Conservation (phyloP, 371 early-diverging fungal genomes). For the Mucor saturninus region DNA sequence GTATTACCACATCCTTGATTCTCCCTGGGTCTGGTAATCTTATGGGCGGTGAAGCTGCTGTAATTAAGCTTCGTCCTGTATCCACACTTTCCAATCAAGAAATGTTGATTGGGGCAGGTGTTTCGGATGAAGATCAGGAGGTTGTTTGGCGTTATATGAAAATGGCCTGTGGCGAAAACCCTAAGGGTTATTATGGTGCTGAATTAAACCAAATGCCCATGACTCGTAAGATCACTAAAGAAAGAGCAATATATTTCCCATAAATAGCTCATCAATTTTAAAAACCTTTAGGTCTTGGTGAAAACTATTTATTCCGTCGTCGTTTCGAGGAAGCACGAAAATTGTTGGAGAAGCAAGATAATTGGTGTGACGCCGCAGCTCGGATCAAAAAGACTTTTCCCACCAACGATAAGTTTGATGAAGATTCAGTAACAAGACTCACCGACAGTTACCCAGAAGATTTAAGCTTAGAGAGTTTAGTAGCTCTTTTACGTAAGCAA, state of each 20-base stretch:
- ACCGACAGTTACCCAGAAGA: slow-evolving; percentile 57
- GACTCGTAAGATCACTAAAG: slow-evolving; percentile 37
- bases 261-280: neutral
- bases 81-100: slow-evolving; percentile 66
- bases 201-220: slow-evolving; percentile 36
- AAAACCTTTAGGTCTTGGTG: slow-evolving; percentile 67
- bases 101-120: slow-evolving; percentile 67
- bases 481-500: slow-evolving; percentile 61
- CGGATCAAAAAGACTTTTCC: slow-evolving; percentile 34
- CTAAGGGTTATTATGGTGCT: slow-evolving; percentile 60
- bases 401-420: slow-evolving; percentile 14
- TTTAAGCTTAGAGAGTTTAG: slow-evolving; percentile 53
- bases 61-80: slow-evolving; percentile 67
- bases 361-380: slow-evolving; percentile 77
- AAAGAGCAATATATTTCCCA: neutral
- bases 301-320: slow-evolving; percentile 71
- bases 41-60: slow-evolving; percentile 84
- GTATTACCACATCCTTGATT: slow-evolving; percentile 78
- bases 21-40: slow-evolving; percentile 81
- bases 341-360: slow-evolving; percentile 66
- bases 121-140: slow-evolving; percentile 51
- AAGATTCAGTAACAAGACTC: slow-evolving; percentile 31
- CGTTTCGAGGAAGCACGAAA: slow-evolving; percentile 67
- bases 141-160: slow-evolving; percentile 80
- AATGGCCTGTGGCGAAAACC: slow-evolving; percentile 90